A percentile compares a stretch with the other conserved stretches of the same genome.
Evolutionary conservation across 441 rosid species (phyloP).

Genomic region (Biscutella laevigata): DNA sequence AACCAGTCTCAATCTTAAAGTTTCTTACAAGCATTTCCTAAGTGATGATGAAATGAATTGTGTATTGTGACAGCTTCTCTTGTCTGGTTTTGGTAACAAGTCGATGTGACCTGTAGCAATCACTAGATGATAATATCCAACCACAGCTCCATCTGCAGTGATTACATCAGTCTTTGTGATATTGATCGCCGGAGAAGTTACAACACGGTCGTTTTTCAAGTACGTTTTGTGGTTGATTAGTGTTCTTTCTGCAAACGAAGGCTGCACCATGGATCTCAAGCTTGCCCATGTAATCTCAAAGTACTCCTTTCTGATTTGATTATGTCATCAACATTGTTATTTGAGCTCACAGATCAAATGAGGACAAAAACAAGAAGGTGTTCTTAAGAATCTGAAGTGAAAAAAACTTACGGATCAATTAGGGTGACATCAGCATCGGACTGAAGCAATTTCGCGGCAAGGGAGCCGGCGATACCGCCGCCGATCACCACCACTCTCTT

Average conservation of each 20-base stretch:
- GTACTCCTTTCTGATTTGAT: no score
- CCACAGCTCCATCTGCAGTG: constrained; percentile 36
- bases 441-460: constrained; percentile 51
- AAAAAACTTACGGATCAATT: constrained; percentile 51
- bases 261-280: constrained; percentile 75
- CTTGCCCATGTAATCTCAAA: constrained; percentile 77
- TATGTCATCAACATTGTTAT: no score
- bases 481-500: constrained; percentile 57
- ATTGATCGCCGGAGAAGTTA: constrained; percentile 51
- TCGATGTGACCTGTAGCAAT: constrained; percentile 70
- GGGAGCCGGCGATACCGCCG: constrained; percentile 66
- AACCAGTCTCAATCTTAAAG: no score
- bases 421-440: constrained; percentile 60
- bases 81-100: constrained; percentile 38
- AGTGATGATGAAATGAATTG: no score
- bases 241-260: constrained; percentile 55
- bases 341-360: no score
- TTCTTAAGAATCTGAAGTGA: background rate
- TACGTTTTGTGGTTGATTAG: constrained; percentile 63
- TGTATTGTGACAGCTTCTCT: constrained; percentile 45
- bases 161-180: constrained; percentile 48
- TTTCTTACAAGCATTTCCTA: no score
- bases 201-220: constrained; percentile 41
- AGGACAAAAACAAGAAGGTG: background rate
- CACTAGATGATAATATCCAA: constrained; percentile 70